Evolutionary conservation across 208 protist genomes (phyloP).

Genomic region (Leishmania major): DNA sequence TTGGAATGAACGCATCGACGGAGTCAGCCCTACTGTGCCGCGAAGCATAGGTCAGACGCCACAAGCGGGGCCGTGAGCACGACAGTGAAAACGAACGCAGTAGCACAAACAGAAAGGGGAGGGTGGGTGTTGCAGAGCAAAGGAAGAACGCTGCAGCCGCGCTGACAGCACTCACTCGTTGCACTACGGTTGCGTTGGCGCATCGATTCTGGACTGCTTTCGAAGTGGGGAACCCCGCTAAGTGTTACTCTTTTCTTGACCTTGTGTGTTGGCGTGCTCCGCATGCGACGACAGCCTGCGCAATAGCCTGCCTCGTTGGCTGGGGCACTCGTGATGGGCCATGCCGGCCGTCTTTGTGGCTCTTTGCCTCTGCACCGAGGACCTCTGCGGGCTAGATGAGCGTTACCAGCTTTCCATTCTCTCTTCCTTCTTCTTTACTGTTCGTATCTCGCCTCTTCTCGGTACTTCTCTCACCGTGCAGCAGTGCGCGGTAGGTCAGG

Average conservation of each 20-base stretch:
- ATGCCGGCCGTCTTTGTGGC: neutral
- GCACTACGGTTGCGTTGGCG: neutral
- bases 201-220: neutral
- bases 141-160: neutral
- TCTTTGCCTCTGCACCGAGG: neutral
- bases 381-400: neutral
- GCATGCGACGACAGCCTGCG: neutral
- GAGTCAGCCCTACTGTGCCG: neutral
- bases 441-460: neutral
- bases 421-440: neutral
- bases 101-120: neutral
- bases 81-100: neutral
- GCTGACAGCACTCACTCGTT: neutral
- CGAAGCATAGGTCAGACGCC: neutral
- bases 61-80: neutral
- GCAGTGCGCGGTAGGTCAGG: neutral
- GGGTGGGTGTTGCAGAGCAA: neutral
- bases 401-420: neutral
- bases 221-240: neutral
- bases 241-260: neutral
- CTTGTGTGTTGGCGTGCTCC: neutral
- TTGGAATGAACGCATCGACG: neutral
- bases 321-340: neutral
- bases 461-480: neutral
- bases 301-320: neutral